These are phyloP conservation scores for Teunomyces cretensis DNA, from an alignment of 805 yeast genomes.

Conservation along the genomic window DNA sequence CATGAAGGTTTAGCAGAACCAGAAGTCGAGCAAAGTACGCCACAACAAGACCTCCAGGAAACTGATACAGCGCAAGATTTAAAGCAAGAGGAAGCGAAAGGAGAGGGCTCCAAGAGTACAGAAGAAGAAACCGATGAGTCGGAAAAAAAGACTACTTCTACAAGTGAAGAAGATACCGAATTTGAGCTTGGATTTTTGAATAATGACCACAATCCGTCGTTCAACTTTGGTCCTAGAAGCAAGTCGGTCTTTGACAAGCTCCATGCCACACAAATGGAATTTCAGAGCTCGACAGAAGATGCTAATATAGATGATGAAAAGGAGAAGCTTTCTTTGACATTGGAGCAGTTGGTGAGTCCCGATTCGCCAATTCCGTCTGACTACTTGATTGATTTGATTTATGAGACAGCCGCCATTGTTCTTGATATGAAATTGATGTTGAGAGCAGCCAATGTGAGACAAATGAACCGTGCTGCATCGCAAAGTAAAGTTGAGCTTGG, in stretches of 20 bases:
- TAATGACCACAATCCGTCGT: constrained; percentile 14
- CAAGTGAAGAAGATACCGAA: constrained; percentile 28
- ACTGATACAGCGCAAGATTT: no score
- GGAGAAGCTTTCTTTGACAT: constrained; percentile 33
- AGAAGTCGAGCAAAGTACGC: no score
- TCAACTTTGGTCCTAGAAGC: constrained; percentile 2
- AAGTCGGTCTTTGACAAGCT: constrained; percentile 38
- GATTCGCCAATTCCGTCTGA: constrained; percentile 57
- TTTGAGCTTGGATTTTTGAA: constrained; percentile 32
- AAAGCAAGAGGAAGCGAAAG: background rate
- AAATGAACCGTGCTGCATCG: constrained; percentile 44
- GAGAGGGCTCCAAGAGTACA: background rate
- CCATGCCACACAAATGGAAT: background rate
- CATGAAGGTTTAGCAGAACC: no score
- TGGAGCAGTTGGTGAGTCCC: constrained; percentile 59
- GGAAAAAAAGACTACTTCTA: constrained; percentile 21
- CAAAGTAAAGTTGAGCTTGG: constrained; percentile 29
- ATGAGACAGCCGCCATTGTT: constrained; percentile 59
- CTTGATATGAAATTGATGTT: constrained; percentile 65
- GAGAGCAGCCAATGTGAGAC: constrained; percentile 53
- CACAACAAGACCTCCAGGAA: no score
- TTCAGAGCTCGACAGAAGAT: constrained; percentile 11
- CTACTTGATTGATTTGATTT: constrained; percentile 54
- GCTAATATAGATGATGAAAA: constrained; percentile 20
- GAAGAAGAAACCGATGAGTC: constrained; percentile 25